Evolutionary conservation across 805 yeast species (phyloP), one percentile per base, ranked within the genome.

Genomic region (Cyberlindnera veronae): DNA sequence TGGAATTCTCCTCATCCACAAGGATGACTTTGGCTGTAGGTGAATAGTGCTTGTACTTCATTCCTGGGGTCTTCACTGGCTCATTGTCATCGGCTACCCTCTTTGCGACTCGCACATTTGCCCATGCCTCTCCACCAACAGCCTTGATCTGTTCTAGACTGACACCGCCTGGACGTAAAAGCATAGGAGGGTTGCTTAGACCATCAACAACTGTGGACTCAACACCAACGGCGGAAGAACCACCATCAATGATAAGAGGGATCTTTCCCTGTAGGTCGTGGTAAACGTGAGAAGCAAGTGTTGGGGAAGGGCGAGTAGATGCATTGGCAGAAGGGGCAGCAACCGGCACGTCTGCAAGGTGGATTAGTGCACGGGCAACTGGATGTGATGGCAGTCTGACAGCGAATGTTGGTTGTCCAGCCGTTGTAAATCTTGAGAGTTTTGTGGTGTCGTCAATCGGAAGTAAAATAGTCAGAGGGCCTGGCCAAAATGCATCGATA

Each of bases 321-420:
- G 96, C 91, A 62, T 93, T 93, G 2, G 99, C 99, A 1, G 96
- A 87, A 0, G 99, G 99, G 0, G 99, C 99, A 1, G 99, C 99
- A 27, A 93, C 63, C 1, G 99, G 98, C 2, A 84, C 75, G 49
- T 89, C 93, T 39, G 95, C 77, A 11, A 85, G 54, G 2, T 87
- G 84, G 39, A 93, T 89, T 33, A 93, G 66, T 0, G 98, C 95
- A 45, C 99, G 68, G 0, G 98, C 98, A 1, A 93, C 76, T 1
- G 91, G 87, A 61, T 91, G 84, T 5, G 74, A 66, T 2, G 99
- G 99, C 59, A 93, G 72, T 44, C 99, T 72, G 1, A 89, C 95
- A 0, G 97, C 99, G 58, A 90, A 86, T 0, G 99, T 93, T 14
- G 79, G 70, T 59, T 91, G 97, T 8, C 79, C 81, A 0, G 91